Evolutionary conservation across 495 filamentous ascomycete genomes (phyloP), one percentile per base, ranked within the genome.

Genomic region (Neurospora discreta): DNA sequence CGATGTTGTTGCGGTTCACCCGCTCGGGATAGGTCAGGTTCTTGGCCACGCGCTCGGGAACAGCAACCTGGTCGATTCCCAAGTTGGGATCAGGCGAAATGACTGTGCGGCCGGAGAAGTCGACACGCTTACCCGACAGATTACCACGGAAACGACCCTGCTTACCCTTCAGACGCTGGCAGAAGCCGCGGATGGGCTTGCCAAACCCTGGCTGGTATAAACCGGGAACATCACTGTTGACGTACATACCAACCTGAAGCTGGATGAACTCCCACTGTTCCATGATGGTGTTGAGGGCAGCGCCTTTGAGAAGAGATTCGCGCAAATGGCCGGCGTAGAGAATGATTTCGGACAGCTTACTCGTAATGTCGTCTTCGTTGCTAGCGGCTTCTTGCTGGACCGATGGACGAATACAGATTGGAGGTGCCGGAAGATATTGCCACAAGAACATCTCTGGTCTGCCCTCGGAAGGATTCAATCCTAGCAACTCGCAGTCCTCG

Each of bases 221-320:
- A 9, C 93, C 93, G 15, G 95, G 95, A n/a, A 94, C 90, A 76
- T 97, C 94, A 69, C 93, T 96, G 84, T 99, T 97, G 75, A 99
- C 95, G 77, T 98, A 98, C 85, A 98, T 93, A 38, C 95, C 95
- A 70, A 98, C 91, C 74, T 97, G 94, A 10, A 97, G 83, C 77
- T 97, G 94, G 76, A 99, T 84, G 77, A 94, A 98, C 77, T 98
- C 95, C 96, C 96, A 99, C 73, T 95, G 93, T 81, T 98, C 95
- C 92, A 98, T 97, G 69, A 98, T 92, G 3, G 90, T 94, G 74
- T 91, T 87, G 3, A 99, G 87, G 7, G 92, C 89, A 10, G 92
- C 90, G 44, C 95, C 96, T 74, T 91, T 92, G 43, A 90, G 82
- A 38, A 99, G 78, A 1, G 92, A 91, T 39, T 90, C 89, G 58